Evolutionary conservation across 345 rosid genomes (phyloP), one percentile per base, ranked within the genome.

Genomic region (Lepidium didymum): DNA sequence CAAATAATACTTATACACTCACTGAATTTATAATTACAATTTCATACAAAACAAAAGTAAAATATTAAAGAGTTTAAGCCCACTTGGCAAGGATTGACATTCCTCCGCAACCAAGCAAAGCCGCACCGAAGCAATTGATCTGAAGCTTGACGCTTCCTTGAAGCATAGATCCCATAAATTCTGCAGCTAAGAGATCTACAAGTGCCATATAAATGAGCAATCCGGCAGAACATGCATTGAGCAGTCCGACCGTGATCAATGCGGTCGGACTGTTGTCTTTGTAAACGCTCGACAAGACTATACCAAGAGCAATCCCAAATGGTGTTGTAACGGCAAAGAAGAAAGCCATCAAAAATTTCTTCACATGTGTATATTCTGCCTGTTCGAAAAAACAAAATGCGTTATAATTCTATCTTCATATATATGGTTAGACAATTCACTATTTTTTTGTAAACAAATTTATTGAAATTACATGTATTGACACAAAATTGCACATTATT

Each of bases 21-120:
- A 50, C 8, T 38, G 8, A 34, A 23, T 14, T 4, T 15, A 35
- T 51, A 14, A 15, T 51, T 25, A 38, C 27, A 64, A 2, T 63
- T 46, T 2, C 46, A 65, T 52, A 53, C 5, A 65, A 65, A 15
- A 15, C 10, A 7, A 0, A 53, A 16, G 18, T 12, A 42, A 3
- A 6, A 31, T 9, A 11, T 13, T 19, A 67, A 50, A 33, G 62
- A 10, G 12, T 45, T 37, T 68, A 68, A 7, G 91, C 92, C 96
- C 96, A 87, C 67, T 78, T 83, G 2, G 88, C 87, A 77, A 86
- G 84, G 38, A 90, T n/a, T 10, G 94, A 80, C 90, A 87, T 90
- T 55, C 82, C 80, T 5, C 91, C 90, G 4, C 84, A 87, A 21
- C 94, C 96, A 8, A 82, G 23, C 50, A 87, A 66, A 68, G 84